Evolutionary conservation across 108 stramenopile genomes (phyloP).

Genomic region (Bacterosira constricta): DNA sequence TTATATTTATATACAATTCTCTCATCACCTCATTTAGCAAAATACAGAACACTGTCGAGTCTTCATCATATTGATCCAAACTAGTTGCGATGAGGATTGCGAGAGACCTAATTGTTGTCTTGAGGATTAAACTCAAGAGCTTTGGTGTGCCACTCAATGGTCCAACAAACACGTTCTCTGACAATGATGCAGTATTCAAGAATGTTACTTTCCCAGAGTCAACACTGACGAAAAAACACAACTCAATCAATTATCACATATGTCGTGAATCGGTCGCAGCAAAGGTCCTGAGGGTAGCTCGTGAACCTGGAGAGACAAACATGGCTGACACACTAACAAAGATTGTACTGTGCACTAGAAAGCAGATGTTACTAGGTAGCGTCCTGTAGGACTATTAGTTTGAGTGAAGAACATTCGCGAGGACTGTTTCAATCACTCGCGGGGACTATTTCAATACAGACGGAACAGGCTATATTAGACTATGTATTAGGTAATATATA

Average conservation of each 20-base stretch:
- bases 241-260: conserved; percentile 47
- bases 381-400: not conserved
- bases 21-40: conserved; percentile 38
- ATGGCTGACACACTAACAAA: conserved; percentile 61
- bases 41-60: conserved; percentile 50
- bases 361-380: not conserved
- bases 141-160: conserved; percentile 36
- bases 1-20: conserved; percentile 46
- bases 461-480: no score
- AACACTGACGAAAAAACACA: conserved; percentile 44
- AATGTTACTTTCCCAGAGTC: conserved; percentile 48
- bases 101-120: conserved; percentile 20
- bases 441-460: no score
- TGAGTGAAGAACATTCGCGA: not conserved
- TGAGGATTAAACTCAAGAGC: conserved; percentile 46
- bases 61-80: conserved; percentile 51
- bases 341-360: conserved; percentile 12
- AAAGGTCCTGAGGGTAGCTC: conserved; percentile 25
- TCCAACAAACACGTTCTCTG: conserved; percentile 33
- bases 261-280: conserved; percentile 48
- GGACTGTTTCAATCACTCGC: no score
- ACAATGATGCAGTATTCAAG: conserved; percentile 37
- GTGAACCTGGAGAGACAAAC: conserved; percentile 35
- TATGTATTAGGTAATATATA: no score
- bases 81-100: conserved; percentile 41